Evolutionary conservation across 2,329 filamentous ascomycete genomes (phyloP).

Genomic region (Aspergillus japonicus): DNA sequence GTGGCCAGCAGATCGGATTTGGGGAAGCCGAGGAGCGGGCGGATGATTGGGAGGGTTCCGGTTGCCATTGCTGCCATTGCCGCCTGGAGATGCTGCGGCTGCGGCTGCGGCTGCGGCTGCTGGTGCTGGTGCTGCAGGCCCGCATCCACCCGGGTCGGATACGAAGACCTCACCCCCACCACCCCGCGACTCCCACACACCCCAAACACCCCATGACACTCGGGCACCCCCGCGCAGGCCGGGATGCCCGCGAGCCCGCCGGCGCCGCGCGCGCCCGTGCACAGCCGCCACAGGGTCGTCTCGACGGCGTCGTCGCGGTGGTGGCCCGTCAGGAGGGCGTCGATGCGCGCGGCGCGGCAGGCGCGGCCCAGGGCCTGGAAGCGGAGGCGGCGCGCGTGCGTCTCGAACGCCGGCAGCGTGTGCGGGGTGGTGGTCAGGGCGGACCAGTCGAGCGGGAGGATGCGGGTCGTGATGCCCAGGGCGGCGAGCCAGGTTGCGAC

Average conservation of each 20-base stretch:
- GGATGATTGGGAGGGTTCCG: constrained; percentile 38
- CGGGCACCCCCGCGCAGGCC: constrained; percentile 68
- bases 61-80: constrained; percentile 23
- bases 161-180: too few species aligned
- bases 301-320: constrained; percentile 91
- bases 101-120: background rate
- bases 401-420: constrained; percentile 67
- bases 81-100: background rate
- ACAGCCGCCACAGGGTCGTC: constrained; percentile 77
- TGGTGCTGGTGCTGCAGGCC: too few species aligned
- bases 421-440: background rate
- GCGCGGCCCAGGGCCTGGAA: constrained; percentile 68
- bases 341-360: constrained; percentile 55
- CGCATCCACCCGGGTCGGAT: too few species aligned
- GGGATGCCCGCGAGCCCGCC: constrained; percentile 73
- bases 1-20: constrained; percentile 66
- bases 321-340: constrained; percentile 73
- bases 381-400: constrained; percentile 68
- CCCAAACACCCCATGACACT: constrained; percentile 73
- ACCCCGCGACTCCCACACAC: constrained; percentile 64
- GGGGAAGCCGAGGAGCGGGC: constrained; percentile 49
- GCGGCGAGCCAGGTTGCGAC: constrained; percentile 48
- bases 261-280: constrained; percentile 64
- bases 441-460: constrained; percentile 55
- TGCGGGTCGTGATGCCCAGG: constrained; percentile 43